A percentile compares a stretch with the other conserved stretches of the same genome.
Evolutionary conservation across 257 asterid genomes (phyloP).

Genomic region (Solanum rostratum): DNA sequence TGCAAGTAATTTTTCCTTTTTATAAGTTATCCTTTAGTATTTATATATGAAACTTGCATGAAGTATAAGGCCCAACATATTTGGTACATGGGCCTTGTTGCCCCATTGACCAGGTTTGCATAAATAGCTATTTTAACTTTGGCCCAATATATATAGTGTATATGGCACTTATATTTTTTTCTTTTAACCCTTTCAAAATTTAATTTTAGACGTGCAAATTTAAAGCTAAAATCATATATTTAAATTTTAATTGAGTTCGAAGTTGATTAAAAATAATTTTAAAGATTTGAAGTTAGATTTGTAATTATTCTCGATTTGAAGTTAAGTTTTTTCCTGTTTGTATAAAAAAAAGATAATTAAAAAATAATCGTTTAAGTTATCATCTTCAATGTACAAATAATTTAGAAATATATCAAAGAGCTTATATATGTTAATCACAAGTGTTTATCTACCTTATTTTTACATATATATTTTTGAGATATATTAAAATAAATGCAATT

Average conservation of each 20-base stretch:
- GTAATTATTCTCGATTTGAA: not conserved
- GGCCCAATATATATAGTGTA: not conserved
- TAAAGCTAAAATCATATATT: not conserved
- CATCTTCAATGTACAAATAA: no score
- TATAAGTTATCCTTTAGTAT: no score
- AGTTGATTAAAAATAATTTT: not conserved
- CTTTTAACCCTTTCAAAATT: not conserved
- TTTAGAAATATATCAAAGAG: no score
- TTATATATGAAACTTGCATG: not conserved
- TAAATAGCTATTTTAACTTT: not conserved
- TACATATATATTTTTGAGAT: no score
- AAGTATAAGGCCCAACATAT: not conserved
- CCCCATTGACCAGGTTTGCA: not conserved
- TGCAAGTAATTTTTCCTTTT: no score
- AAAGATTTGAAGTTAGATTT: not conserved
- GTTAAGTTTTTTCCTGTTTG: not conserved
- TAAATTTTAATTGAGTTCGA: not conserved
- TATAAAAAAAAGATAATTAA: no score
- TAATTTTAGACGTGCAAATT: not conserved
- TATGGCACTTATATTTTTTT: no score
- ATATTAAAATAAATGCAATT: no score
- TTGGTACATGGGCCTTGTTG: not conserved
- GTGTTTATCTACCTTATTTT: no score
- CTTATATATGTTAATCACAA: no score
- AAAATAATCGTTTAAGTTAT: no score